A percentile compares a stretch with the other conserved stretches of the same genome.
These are phyloP conservation scores for Cercospora canescens DNA, from an alignment of 2,329 filamentous ascomycete species.

Conservation along the genomic window DNA sequence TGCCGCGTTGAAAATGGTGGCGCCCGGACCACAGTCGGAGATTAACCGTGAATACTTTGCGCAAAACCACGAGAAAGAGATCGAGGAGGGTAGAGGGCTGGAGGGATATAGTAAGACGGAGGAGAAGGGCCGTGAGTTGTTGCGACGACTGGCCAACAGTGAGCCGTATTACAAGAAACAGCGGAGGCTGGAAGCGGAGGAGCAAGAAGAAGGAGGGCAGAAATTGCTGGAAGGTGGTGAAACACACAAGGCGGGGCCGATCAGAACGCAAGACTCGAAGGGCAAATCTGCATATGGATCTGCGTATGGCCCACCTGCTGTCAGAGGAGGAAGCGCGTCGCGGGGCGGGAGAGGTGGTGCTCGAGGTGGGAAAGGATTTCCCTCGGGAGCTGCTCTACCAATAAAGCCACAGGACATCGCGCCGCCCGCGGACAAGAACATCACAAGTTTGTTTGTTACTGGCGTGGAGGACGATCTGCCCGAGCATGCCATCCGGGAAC, in stretches of 20 bases:
- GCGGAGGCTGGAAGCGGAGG: constrained; percentile 59
- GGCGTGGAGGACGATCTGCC: constrained; percentile 95
- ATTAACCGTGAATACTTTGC: constrained; percentile 98
- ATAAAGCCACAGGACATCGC: constrained; percentile 82
- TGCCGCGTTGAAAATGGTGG: constrained; percentile 96
- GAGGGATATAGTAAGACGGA: constrained; percentile 97
- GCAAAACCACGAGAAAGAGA: constrained; percentile 92
- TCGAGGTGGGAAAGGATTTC: constrained; percentile 60
- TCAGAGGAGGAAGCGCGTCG: constrained; percentile 18
- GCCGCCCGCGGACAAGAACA: constrained; percentile 78
- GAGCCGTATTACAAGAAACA: constrained; percentile 96
- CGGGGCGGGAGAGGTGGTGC: constrained; percentile 42
- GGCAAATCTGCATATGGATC: constrained; percentile 36
- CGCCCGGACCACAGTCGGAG: constrained; percentile 84
- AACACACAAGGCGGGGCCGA: constrained; percentile 62
- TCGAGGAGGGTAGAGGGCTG: constrained; percentile 83
- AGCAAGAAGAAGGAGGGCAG: constrained; percentile 38
- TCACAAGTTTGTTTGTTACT: constrained; percentile 92
- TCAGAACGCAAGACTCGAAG: constrained; percentile 68
- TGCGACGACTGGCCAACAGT: constrained; percentile 82
- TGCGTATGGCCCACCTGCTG: constrained; percentile 25
- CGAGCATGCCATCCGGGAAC: constrained; percentile 85
- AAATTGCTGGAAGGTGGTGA: constrained; percentile 45
- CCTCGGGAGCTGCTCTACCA: constrained; percentile 70
- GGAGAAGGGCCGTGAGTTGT: constrained; percentile 87